Conservation (phyloP, 495 filamentous ascomycete species). For the Eremomyces bilateralis region DNA sequence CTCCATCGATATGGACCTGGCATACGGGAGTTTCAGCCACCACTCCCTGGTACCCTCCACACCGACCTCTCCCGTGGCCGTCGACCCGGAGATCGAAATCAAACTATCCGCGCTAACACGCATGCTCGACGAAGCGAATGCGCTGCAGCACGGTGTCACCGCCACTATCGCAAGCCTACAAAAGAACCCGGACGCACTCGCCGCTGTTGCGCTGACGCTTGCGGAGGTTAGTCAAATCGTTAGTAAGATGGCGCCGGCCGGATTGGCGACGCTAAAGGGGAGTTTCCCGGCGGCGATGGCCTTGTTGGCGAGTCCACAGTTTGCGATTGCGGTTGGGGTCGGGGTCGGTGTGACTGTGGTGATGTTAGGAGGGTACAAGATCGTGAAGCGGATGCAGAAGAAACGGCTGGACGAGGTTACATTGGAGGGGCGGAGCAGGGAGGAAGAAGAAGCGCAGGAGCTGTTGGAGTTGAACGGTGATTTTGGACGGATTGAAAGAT, state of each 20-base stretch:
- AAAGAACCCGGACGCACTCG: conserved; percentile 78
- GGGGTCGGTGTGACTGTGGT: conserved; percentile 79
- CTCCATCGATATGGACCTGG: conserved; percentile 67
- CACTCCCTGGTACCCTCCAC: conserved; percentile 35
- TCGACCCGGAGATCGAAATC: conserved; percentile 34
- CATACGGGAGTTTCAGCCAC: no score
- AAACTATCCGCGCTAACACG: conserved; percentile 47
- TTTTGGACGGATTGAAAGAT: conserved; percentile 41
- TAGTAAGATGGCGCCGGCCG: conserved; percentile 67
- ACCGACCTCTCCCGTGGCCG: conserved; percentile 5
- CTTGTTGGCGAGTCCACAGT: conserved; percentile 73
- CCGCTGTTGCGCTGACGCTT: conserved; percentile 78
- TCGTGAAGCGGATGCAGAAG: conserved; percentile 62
- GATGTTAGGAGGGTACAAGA: conserved; percentile 90
- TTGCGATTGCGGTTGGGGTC: conserved; percentile 76
- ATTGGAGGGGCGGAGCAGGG: conserved; percentile 36
- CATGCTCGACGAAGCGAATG: conserved; percentile 67
- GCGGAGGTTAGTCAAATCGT: conserved; percentile 72
- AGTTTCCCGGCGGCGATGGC: conserved; percentile 69
- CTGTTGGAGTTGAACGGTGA: conserved; percentile 25
- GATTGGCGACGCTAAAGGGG: conserved; percentile 49
- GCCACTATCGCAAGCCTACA: conserved; percentile 73
- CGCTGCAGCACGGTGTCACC: conserved; percentile 62
- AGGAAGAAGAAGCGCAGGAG: conserved; percentile 17
- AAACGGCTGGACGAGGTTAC: conserved; percentile 24